Evolutionary conservation across 2,329 filamentous ascomycete genomes (phyloP).

Genomic region (Lachnellula arida): DNA sequence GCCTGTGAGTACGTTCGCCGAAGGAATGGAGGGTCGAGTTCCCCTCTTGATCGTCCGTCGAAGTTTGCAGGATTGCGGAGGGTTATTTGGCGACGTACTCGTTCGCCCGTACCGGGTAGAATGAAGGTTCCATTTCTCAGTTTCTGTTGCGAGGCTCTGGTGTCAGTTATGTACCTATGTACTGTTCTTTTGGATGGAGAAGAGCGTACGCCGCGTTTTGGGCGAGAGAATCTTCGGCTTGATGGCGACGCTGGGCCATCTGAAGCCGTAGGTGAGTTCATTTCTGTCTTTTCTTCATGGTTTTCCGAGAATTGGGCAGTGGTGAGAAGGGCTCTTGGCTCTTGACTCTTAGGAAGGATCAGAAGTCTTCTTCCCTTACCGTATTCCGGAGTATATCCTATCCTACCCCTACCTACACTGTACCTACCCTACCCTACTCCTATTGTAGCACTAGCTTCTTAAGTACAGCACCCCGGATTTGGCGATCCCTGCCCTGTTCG

Average conservation of each 20-base stretch:
- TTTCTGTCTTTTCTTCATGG: constrained; percentile 21
- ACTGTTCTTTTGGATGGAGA: background rate
- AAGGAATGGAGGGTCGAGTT: constrained; percentile 13
- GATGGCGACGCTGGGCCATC: constrained; percentile 23
- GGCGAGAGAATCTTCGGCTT: constrained; percentile 19
- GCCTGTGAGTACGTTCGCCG: constrained; percentile 19
- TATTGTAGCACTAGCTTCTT: too few species aligned
- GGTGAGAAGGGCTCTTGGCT: background rate
- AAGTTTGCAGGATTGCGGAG: constrained; percentile 52
- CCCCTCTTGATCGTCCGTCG: constrained; percentile 13
- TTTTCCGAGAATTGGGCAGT: constrained; percentile 1
- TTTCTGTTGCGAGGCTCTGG: constrained; percentile 45
- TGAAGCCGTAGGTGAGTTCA: constrained; percentile 29
- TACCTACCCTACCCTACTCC: too few species aligned
- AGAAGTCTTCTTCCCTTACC: too few species aligned
- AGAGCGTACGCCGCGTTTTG: constrained; percentile 25
- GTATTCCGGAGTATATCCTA: too few species aligned
- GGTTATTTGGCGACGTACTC: constrained; percentile 74
- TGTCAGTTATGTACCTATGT: background rate
- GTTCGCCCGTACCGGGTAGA: constrained; percentile 79
- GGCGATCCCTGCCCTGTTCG: too few species aligned
- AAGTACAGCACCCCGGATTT: too few species aligned
- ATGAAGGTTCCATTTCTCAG: constrained; percentile 84
- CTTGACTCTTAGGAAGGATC: background rate
- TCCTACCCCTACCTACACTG: too few species aligned